Evolutionary conservation across 139 green algal species (phyloP).

Genomic region (Coelastrella sp.): DNA sequence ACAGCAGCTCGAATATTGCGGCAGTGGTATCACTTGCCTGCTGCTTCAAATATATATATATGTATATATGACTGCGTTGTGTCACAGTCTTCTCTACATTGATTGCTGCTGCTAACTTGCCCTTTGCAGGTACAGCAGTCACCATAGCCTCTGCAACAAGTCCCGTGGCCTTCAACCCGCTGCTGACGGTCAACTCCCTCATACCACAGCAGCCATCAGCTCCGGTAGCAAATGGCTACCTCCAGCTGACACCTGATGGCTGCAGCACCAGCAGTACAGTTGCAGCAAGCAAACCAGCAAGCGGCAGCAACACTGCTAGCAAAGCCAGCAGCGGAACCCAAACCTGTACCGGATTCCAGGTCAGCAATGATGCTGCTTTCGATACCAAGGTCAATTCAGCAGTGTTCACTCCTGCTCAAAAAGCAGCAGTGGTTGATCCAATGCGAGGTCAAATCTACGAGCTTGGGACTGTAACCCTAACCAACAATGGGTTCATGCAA

Average conservation of each 20-base stretch:
- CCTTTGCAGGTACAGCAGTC: background rate
- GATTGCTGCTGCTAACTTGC: background rate
- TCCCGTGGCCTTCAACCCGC: background rate
- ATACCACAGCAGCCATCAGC: background rate
- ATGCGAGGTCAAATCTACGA: background rate
- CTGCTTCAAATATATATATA: too few species aligned
- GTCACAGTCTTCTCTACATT: too few species aligned
- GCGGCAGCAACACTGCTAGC: background rate
- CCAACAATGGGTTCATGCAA: background rate
- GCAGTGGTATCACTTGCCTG: too few species aligned
- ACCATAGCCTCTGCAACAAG: background rate
- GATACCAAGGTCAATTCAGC: background rate
- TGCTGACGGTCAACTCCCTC: background rate
- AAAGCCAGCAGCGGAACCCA: background rate
- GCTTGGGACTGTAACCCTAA: background rate
- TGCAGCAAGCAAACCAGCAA: background rate
- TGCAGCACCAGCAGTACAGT: conserved; percentile 11
- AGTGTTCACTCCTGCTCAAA: background rate
- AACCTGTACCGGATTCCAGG: background rate
- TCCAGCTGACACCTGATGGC: background rate
- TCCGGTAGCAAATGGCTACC: background rate
- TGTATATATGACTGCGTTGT: too few species aligned
- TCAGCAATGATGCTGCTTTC: background rate
- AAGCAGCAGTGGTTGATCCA: background rate
- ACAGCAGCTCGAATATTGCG: too few species aligned